These are phyloP conservation scores for Mucor irregularis DNA, from an alignment of 371 early-diverging fungal species.

Conservation along the genomic window DNA sequence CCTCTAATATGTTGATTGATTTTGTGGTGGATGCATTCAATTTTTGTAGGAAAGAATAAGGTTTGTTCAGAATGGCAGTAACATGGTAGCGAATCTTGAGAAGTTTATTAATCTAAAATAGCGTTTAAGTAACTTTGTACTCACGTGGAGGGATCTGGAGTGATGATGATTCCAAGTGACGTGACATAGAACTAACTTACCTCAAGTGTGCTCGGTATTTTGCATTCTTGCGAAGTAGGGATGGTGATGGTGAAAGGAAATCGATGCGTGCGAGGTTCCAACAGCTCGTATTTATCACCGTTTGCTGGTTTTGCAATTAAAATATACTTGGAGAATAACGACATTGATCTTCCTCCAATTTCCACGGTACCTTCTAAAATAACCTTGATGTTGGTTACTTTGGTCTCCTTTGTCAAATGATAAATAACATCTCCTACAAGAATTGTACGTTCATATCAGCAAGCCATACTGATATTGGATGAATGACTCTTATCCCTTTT, in stretches of 20 bases:
- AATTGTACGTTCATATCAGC: not conserved
- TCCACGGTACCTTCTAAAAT: conserved; percentile 34
- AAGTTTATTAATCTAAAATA: conserved; percentile 23
- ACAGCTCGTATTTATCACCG: conserved; percentile 27
- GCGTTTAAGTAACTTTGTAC: no score
- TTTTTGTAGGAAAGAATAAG: conserved; percentile 12
- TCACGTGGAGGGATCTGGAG: conserved; percentile 1
- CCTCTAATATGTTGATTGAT: conserved; percentile 36
- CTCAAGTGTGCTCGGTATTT: conserved; percentile 43
- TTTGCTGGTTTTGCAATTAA: conserved; percentile 28
- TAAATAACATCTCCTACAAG: conserved; percentile 43
- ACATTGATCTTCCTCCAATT: conserved; percentile 19
- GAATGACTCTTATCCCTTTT: not conserved
- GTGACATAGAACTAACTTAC: no score
- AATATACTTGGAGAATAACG: conserved; percentile 25
- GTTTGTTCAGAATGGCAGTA: conserved; percentile 29
- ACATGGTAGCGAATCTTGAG: conserved; percentile 35
- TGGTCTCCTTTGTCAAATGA: conserved; percentile 38
- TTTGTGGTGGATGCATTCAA: conserved; percentile 24
- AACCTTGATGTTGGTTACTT: conserved; percentile 37
- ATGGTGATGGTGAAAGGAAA: conserved; percentile 46
- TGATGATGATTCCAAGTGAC: no score
- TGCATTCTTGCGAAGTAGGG: conserved; percentile 18
- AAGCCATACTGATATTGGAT: not conserved
- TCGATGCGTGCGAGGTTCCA: conserved; percentile 42